Evolutionary conservation across 2,329 filamentous ascomycete genomes (phyloP).

Genomic region (Periconia digitata): DNA sequence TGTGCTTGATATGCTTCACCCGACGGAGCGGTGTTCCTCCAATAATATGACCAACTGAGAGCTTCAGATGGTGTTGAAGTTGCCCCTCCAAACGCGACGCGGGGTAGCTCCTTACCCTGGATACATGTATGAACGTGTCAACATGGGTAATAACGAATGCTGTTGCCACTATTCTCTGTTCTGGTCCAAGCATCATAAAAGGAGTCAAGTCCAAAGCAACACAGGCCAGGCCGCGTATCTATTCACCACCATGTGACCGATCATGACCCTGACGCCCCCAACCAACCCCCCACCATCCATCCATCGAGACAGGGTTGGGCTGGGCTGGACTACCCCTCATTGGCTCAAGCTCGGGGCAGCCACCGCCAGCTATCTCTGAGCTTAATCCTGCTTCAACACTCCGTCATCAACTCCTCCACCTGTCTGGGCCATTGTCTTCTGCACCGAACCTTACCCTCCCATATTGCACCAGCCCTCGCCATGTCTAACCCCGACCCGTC

Average conservation of each 20-base stretch:
- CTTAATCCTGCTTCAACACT: conserved; percentile 9
- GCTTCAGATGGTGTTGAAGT: not conserved
- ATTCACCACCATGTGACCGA: no score
- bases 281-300: no score
- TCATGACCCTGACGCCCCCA: no score
- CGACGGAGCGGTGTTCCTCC: not conserved
- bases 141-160: no score
- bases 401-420: not conserved
- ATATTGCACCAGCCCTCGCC: conserved; percentile 1
- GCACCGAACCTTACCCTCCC: not conserved
- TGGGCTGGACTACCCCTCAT: conserved; percentile 22
- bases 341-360: conserved; percentile 29
- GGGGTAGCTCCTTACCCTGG: not conserved
- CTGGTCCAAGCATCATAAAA: no score
- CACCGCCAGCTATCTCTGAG: conserved; percentile 9
- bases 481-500: conserved; percentile 27
- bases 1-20: not conserved
- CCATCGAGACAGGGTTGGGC: not conserved
- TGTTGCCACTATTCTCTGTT: no score
- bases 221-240: no score
- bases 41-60: not conserved
- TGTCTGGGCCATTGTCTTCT: not conserved
- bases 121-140: no score
- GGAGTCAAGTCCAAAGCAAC: no score
- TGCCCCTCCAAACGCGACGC: not conserved